Conservation (phyloP, 1,284 basidiomycete species). For the Tilletia horrida region DNA sequence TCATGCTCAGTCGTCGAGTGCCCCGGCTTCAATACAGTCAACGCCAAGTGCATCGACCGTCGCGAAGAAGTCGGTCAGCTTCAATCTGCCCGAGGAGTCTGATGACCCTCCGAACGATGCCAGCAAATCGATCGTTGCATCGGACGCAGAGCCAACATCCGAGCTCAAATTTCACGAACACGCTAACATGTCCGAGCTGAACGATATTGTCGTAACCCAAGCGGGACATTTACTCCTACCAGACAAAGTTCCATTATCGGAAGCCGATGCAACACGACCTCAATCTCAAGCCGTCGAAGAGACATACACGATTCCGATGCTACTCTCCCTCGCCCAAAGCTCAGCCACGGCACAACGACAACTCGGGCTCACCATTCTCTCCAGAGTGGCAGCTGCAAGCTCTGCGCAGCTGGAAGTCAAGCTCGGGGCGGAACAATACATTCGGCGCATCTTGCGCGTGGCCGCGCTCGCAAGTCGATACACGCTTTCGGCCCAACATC, state of each 20-base stretch:
- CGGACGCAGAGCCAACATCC: neutral
- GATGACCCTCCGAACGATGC: no score
- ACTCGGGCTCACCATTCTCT: constrained; percentile 10
- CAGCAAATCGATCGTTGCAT: no score
- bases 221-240: neutral
- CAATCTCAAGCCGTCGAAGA: neutral
- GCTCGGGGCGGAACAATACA: neutral
- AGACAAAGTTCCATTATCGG: no score
- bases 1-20: no score
- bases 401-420: neutral
- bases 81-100: neutral
- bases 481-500: neutral
- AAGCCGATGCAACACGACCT: no score
- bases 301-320: constrained; percentile 5
- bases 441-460: neutral
- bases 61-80: constrained; percentile 3
- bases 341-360: constrained; percentile 2
- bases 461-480: constrained; percentile 7
- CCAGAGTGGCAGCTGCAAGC: neutral
- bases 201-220: neutral
- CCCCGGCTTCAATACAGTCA: no score
- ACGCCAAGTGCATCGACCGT: neutral
- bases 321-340: constrained; percentile 14
- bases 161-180: constrained; percentile 8
- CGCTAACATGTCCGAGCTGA: neutral